A percentile compares a stretch with the other conserved stretches of the same genome.
Conservation (phyloP, 495 filamentous ascomycete species). For the Lophiotrema nucula region DNA sequence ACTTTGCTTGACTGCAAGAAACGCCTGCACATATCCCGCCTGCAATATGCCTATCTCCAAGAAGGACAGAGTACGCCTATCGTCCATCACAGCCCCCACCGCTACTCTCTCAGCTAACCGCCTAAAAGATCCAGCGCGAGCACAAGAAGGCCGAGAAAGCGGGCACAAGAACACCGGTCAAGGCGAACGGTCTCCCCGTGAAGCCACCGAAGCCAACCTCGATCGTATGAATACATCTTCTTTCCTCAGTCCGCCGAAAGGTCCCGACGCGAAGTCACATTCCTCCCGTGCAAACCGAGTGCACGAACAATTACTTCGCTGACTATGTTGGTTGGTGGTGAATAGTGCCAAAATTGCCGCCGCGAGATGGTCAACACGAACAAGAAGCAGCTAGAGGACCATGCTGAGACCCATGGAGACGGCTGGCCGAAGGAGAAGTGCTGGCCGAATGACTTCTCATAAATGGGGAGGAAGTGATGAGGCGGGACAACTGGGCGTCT, state of each 20-base stretch:
- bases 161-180: conserved; percentile 43
- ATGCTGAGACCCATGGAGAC: conserved; percentile 43
- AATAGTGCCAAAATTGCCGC: conserved; percentile 35
- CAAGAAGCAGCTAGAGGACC: conserved; percentile 40
- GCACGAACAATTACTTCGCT: neutral
- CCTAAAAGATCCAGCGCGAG: conserved; percentile 37
- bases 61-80: conserved; percentile 14
- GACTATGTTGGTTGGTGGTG: conserved; percentile 35
- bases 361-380: conserved; percentile 45
- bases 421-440: conserved; percentile 49
- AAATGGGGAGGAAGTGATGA: too few relatives aligned
- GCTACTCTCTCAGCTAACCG: neutral
- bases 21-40: neutral
- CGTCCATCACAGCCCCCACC: neutral
- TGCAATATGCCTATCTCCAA: conserved; percentile 10
- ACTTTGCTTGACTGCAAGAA: too few relatives aligned
- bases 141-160: conserved; percentile 46
- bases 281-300: neutral
- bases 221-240: conserved; percentile 21
- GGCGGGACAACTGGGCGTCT: too few relatives aligned
- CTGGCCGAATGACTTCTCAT: conserved; percentile 43
- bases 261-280: too few relatives aligned
- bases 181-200: conserved; percentile 44
- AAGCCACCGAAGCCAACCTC: conserved; percentile 44
- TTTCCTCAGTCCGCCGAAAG: too few relatives aligned